A percentile compares a stretch with the other conserved stretches of the same genome.
These are phyloP conservation scores for Solanum appendiculatum DNA, from an alignment of 257 asterid species.

Conservation along the genomic window DNA sequence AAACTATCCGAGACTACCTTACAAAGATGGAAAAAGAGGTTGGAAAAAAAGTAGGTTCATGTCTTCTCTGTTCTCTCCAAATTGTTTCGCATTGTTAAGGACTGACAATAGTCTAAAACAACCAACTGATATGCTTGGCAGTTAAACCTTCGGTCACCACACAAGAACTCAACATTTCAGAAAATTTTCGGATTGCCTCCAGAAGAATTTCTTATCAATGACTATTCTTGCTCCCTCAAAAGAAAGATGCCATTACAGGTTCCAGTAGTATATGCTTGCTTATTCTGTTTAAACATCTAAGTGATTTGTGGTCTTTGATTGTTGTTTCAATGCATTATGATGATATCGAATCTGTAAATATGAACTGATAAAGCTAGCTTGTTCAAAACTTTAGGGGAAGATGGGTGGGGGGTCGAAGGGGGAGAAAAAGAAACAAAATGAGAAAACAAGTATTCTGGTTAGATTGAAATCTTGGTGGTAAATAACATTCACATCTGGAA, in stretches of 20 bases:
- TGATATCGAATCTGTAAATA: background rate
- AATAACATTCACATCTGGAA: background rate
- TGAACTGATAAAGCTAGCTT: background rate
- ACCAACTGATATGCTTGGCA: constrained; percentile 22
- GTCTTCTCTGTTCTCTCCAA: background rate
- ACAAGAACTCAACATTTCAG: constrained; percentile 67
- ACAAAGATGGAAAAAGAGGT: constrained; percentile 82
- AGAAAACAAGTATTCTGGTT: background rate
- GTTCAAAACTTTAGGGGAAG: background rate
- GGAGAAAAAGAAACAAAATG: background rate
- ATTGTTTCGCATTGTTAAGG: background rate
- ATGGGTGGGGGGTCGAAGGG: background rate
- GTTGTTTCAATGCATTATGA: background rate
- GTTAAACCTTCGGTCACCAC: constrained; percentile 82
- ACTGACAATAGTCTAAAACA: background rate
- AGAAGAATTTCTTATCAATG: constrained; percentile 83
- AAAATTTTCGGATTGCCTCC: constrained; percentile 75
- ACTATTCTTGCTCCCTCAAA: constrained; percentile 77
- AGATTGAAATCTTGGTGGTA: background rate
- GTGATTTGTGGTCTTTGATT: background rate
- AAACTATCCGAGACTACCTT: constrained; percentile 76
- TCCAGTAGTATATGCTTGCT: background rate
- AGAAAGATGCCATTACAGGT: constrained; percentile 94
- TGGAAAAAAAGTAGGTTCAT: constrained; percentile 66
- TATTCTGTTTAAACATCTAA: background rate